Conservation (phyloP, 192 early-diverging fungal species). For the Spizellomyces sp. region DNA sequence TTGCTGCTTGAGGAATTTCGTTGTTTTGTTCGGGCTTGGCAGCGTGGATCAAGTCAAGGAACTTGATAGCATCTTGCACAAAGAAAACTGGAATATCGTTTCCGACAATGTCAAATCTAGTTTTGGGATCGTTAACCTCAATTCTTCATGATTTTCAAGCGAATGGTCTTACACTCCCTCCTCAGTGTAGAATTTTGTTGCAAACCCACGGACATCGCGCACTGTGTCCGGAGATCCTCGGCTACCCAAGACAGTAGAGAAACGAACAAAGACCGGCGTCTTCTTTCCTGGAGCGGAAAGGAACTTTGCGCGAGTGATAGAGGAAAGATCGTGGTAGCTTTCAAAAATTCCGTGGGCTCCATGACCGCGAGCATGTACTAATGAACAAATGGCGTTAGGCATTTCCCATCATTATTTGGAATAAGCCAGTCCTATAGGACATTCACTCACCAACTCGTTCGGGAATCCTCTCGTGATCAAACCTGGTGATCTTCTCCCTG, state of each 20-base stretch:
- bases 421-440: background rate
- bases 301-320: conserved; percentile 75
- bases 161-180: conserved; percentile 44
- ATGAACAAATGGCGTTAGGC: background rate
- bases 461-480: conserved; percentile 84
- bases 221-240: conserved; percentile 73
- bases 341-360: conserved; percentile 85
- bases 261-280: conserved; percentile 78
- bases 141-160: too few relatives aligned
- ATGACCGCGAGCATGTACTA: conserved; percentile 81
- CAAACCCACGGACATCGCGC: conserved; percentile 81
- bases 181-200: conserved; percentile 85
- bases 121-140: conserved; percentile 9
- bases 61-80: conserved; percentile 78
- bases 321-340: conserved; percentile 69
- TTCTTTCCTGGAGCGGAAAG: conserved; percentile 69
- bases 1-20: conserved; percentile 68
- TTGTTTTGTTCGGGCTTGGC: conserved; percentile 81
- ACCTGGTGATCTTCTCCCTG: conserved; percentile 78
- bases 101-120: conserved; percentile 84
- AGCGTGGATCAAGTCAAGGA: conserved; percentile 55
- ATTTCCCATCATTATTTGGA: background rate
- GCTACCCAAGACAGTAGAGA: conserved; percentile 79
- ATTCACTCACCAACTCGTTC: conserved; percentile 59
- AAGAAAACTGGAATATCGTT: conserved; percentile 87